Base-by-base conservation (phyloP, 192 early-diverging fungal species). In the Umbelopsis isabellina region DNA sequence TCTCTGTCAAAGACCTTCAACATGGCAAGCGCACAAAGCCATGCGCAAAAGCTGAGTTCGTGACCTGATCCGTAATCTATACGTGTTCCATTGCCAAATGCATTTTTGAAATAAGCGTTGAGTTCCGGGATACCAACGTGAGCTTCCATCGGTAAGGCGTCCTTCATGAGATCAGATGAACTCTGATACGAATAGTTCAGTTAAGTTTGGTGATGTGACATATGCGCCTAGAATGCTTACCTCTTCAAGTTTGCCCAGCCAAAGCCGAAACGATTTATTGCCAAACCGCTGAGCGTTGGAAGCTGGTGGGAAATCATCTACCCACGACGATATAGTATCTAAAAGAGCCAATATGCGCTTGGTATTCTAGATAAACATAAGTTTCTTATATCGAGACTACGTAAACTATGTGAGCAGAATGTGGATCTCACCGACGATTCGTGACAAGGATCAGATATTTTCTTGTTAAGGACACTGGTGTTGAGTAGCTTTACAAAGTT, bases 21-120 rank as follows among this genome's bases (percentile, higher is more conserved):
- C 51, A 91, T 80, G 48, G 87, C 86, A 41, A 99, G 79, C 72
- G 92, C 94, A 69, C 85, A 84, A 44, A 99, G 79, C 89, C 91
- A 99, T 10, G 89, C 85, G 3, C 91, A 78, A 77, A 99, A 99
- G 30, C 87, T 87, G 25, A 97, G 82, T 78, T 99, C 98, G 75
- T 99, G 98, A 15, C 98, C 98, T 33, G 89, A 93, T 18, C 98
- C 98, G 76, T 99, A 99, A 79, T 99, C 98, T 20, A 99, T 93
- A 16, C 98, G 86, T 3, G 88, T 94, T 9, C 82, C 84, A 74
- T 99, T 90, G 2, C 98, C 98, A 86, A 98, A 97, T 12, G 81
- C 73, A 23, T 82, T 83, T 0, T 70, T 80, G 37, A 97, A 82
- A 71, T 98, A 98, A 23, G 89, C 74, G 0, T 67, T 72, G 6